A percentile compares a stretch with the other conserved stretches of the same genome.
phyloP scores from a whole-genome alignment of 768 basidiomycete species.

The Rhodotorula paludigena region DNA sequence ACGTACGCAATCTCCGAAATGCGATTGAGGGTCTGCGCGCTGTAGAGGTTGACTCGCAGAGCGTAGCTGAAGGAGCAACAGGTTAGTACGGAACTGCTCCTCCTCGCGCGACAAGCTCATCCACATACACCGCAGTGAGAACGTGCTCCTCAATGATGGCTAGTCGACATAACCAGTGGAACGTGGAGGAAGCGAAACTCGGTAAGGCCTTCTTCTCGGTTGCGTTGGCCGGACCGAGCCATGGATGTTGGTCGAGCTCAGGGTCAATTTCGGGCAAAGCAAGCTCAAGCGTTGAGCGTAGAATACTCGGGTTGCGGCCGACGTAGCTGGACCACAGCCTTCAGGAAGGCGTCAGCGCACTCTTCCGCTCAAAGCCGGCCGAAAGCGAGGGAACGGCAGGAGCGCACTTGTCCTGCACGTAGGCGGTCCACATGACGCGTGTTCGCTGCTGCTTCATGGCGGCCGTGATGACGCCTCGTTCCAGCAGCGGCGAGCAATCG shows the following conservation, averaged over 20 bases:
- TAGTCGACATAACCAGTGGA: constrained; percentile 22
- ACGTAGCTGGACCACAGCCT: constrained; percentile 39
- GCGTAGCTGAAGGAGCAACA: constrained; percentile 1
- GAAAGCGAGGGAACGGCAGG: neutral
- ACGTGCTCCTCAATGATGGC: constrained; percentile 24
- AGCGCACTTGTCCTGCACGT: constrained; percentile 39
- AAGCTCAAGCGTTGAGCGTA: constrained; percentile 12
- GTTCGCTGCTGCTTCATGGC: constrained; percentile 24
- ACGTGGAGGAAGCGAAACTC: neutral
- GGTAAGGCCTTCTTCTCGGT: neutral
- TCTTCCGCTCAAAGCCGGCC: neutral
- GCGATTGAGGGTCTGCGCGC: neutral
- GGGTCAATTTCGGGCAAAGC: constrained; percentile 17
- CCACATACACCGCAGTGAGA: constrained; percentile 17
- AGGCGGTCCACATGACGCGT: constrained; percentile 23
- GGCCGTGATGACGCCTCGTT: constrained; percentile 16
- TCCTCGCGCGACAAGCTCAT: no score
- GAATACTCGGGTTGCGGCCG: constrained; percentile 28
- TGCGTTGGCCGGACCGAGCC: neutral
- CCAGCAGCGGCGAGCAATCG: constrained; percentile 25
- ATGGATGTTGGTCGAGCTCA: constrained; percentile 8
- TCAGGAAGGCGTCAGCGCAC: neutral
- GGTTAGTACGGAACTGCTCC: neutral
- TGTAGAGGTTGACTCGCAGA: constrained; percentile 1
- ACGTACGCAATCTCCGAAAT: constrained; percentile 21